phyloP scores from a whole-genome alignment of 345 rosid species.

The Salix caprea region DNA sequence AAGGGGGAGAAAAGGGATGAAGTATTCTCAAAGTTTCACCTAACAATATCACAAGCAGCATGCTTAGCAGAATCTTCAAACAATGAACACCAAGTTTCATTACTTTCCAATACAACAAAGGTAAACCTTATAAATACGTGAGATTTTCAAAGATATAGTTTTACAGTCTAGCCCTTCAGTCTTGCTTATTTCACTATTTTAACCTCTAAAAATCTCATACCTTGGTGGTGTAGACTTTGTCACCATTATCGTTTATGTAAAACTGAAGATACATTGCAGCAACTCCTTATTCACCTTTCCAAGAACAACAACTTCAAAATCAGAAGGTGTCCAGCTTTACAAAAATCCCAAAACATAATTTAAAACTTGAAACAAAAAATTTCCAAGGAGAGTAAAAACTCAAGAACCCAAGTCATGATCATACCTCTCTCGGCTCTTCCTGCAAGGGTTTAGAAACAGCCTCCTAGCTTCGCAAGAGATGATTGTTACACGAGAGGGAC shows the following conservation, averaged over 20 bases:
- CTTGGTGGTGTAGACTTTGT: conserved; percentile 79
- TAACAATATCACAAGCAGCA: neutral
- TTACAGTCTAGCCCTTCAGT: neutral
- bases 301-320: neutral
- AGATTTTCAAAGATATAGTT: neutral
- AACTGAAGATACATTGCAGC: conserved; percentile 66
- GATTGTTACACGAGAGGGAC: neutral
- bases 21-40: neutral
- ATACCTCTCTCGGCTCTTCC: neutral
- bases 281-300: neutral
- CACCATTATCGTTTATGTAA: conserved; percentile 76
- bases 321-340: neutral
- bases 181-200: neutral
- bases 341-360: neutral
- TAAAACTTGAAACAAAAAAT: neutral
- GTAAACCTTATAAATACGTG: neutral
- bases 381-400: neutral
- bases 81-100: neutral
- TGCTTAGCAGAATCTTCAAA: neutral
- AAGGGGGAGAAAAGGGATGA: no score
- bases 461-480: neutral
- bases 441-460: neutral
- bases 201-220: conserved; percentile 16
- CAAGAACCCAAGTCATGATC: neutral
- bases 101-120: neutral